Conservation (phyloP, 2,329 filamentous ascomycete genomes). For the Falciphora oryzae region DNA sequence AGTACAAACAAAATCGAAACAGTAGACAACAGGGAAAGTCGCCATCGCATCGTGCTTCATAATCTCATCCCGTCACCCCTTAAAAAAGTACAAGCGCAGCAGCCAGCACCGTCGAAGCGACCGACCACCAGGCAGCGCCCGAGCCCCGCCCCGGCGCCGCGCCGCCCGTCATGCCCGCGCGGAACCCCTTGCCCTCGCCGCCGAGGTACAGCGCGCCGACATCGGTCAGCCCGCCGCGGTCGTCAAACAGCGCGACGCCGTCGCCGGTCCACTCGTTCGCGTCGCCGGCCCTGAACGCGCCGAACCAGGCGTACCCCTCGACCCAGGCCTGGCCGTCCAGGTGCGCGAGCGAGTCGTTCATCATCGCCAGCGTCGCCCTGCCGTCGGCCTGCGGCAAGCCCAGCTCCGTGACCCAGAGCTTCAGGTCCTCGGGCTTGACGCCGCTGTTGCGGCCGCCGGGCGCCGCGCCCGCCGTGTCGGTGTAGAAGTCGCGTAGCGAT, state of each 20-base stretch:
- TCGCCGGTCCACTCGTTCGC: constrained; percentile 64
- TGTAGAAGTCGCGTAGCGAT: constrained; percentile 33
- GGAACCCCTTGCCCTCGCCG: constrained; percentile 31
- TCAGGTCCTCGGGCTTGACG: constrained; percentile 12
- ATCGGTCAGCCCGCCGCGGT: constrained; percentile 65
- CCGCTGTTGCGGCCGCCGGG: not conserved
- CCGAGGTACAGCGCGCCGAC: constrained; percentile 77
- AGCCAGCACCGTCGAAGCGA: no score
- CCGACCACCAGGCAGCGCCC: no score
- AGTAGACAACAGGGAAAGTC: no score
- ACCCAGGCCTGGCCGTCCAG: constrained; percentile 60
- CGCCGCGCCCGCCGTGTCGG: constrained; percentile 12
- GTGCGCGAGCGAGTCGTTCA: constrained; percentile 59
- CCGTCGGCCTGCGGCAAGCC: constrained; percentile 34
- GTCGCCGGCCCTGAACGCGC: constrained; percentile 58
- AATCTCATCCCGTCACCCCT: no score
- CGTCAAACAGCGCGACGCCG: constrained; percentile 64
- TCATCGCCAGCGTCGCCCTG: constrained; percentile 55
- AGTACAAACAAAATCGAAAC: no score
- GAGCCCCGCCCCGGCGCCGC: constrained; percentile 3
- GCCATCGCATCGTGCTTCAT: no score
- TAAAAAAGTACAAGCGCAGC: no score
- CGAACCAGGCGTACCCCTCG: constrained; percentile 71
- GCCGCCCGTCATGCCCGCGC: constrained; percentile 23
- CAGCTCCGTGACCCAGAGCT: constrained; percentile 35